Base-by-base conservation (phyloP, 169 alveolate species). In the Ophryocystis elektroscirrha region DNA sequence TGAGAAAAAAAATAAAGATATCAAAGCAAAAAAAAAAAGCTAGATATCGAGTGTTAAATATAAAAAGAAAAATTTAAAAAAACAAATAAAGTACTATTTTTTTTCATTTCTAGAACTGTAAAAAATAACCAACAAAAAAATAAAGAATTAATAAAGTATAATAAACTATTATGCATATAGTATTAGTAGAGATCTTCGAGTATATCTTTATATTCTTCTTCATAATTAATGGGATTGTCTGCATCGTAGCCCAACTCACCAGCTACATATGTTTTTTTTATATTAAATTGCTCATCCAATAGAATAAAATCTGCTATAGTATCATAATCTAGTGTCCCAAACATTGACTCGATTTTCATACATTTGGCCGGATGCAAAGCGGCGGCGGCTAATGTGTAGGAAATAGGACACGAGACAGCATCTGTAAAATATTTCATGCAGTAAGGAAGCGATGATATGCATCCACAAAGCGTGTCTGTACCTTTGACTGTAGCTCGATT, bases 351-450 rank as follows among this genome's bases (percentile, higher is more conserved):
- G 39, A 32, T 32, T 12, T n/a, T n/a, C 18, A 32, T 12, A n/a
- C 39, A 32, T 32, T 32, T n/a, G 39, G 39, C 39, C 12, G 39
- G 39, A 32, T 32, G 39, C 12, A n/a, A 12, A n/a, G 39, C 12
- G n/a, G 39, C 39, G n/a, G 39, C 39, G 39, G 39, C n/a, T n/a
- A 32, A n/a, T 32, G 39, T n/a, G 39, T 32, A 32, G 39, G 39
- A 12, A n/a, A 32, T 12, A n/a, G 18, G 18, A n/a, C 39, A 32
- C n/a, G 12, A n/a, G 12, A n/a, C n/a, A 12, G 12, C 39, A n/a
- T n/a, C 18, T 32, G 39, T n/a, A n/a, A 32, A 32, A 12, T 12
- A n/a, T 12, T n/a, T 12, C 18, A 32, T n/a, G n/a, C 39, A 32
- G 12, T 32, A 12, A 32, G 12, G 18, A 12, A 32, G 39, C 12